Evolutionary conservation across 306 rosid species (phyloP).

Genomic region (Acacia confusa): DNA sequence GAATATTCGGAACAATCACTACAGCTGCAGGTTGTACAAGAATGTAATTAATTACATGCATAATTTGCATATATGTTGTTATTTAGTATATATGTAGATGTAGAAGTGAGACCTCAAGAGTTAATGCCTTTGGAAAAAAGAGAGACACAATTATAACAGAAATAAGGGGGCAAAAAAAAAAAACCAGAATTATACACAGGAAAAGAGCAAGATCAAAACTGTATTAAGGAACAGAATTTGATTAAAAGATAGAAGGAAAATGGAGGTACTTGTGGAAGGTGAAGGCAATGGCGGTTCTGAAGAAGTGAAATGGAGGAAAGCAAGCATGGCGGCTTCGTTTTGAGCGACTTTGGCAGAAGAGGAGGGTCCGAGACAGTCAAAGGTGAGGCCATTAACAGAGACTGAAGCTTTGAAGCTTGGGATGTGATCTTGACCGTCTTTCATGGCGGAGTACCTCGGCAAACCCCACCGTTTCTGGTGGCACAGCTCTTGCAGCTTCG

Average conservation of each 20-base stretch:
- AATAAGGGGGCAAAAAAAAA: background rate
- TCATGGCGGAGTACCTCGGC: conserved; percentile 47
- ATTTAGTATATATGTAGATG: background rate
- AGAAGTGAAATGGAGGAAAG: conserved; percentile 48
- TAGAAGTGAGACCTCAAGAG: background rate
- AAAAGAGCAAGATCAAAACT: background rate
- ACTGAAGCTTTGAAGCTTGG: conserved; percentile 61
- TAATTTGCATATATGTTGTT: background rate
- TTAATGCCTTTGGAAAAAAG: background rate
- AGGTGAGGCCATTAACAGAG: conserved; percentile 44
- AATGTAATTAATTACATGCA: background rate
- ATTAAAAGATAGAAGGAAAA: background rate
- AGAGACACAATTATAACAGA: background rate
- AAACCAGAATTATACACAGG: background rate
- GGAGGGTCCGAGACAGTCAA: conserved; percentile 33
- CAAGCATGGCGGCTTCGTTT: conserved; percentile 59
- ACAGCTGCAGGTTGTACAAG: background rate
- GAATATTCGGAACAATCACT: no score
- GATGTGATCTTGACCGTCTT: conserved; percentile 58
- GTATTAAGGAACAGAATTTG: background rate
- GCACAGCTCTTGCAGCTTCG: conserved; percentile 64
- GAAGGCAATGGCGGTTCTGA: no score
- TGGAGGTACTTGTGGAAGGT: background rate
- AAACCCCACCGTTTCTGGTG: conserved; percentile 51
- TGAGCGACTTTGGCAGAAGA: conserved; percentile 62